These are phyloP conservation scores for Moesziomyces sp. DNA, from an alignment of 1,284 basidiomycete species.

Conservation along the genomic window DNA sequence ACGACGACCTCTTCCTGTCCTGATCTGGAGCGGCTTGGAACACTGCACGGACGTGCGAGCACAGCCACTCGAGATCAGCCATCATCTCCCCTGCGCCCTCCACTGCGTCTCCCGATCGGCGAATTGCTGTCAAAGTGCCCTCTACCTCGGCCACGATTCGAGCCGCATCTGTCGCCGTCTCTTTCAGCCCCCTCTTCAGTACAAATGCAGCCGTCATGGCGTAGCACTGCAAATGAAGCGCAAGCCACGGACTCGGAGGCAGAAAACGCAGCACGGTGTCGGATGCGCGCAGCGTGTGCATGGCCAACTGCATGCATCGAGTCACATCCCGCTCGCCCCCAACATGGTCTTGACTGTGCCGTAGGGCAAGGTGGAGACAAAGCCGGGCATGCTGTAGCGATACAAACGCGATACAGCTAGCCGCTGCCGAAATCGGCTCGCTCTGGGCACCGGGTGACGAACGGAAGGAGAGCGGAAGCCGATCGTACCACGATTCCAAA, in stretches of 20 bases:
- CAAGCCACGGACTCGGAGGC: slow-evolving; percentile 8
- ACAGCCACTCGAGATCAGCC: too few species aligned
- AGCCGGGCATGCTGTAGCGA: slow-evolving; percentile 8
- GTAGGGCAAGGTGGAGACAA: slow-evolving; percentile 7
- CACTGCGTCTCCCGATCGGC: too few species aligned
- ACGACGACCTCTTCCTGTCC: too few species aligned
- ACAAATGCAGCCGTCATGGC: slow-evolving; percentile 9
- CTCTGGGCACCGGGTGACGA: background rate
- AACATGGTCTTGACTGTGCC: background rate
- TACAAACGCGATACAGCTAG: slow-evolving; percentile 12
- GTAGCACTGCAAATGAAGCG: slow-evolving; percentile 3
- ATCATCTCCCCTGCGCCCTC: too few species aligned
- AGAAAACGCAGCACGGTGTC: background rate
- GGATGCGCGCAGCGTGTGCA: background rate
- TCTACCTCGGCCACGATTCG: too few species aligned
- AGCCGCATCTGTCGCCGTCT: too few species aligned
- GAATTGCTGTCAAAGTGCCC: too few species aligned
- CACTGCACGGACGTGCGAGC: too few species aligned
- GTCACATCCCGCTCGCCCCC: background rate
- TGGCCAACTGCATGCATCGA: slow-evolving; percentile 1
- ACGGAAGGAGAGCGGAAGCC: slow-evolving; percentile 2
- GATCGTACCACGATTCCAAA: slow-evolving; percentile 10
- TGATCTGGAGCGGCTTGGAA: too few species aligned
- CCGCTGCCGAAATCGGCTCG: background rate
- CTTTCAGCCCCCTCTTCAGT: too few species aligned